Evolutionary conservation across 2,329 filamentous ascomycete species (phyloP).

Genomic region (Colletotrichum neosansevieriae): DNA sequence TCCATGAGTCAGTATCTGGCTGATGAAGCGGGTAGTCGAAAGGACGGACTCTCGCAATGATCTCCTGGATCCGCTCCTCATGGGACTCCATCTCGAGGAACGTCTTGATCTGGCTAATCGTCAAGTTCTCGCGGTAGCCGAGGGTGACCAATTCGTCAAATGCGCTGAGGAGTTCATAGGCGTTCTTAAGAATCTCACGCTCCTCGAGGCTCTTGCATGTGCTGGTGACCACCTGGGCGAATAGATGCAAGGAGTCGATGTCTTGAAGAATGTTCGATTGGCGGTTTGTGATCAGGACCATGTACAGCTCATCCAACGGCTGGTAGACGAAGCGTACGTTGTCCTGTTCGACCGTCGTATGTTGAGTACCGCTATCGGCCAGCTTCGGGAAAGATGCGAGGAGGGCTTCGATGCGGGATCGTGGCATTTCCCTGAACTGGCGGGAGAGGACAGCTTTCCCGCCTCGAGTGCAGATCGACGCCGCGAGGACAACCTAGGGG

Average conservation of each 20-base stretch:
- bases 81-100: conserved; percentile 99
- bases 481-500: conserved; percentile 93
- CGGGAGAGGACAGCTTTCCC: conserved; percentile 98
- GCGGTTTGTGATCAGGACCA: conserved; percentile 99
- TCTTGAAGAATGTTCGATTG: conserved; percentile 99
- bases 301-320: conserved; percentile 98
- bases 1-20: conserved; percentile 42
- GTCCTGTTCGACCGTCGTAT: conserved; percentile 98
- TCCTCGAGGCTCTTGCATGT: conserved; percentile 97
- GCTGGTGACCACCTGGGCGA: conserved; percentile 96
- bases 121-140: conserved; percentile 96
- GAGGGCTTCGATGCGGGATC: conserved; percentile 95
- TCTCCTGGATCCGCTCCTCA: conserved; percentile 98
- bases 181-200: conserved; percentile 93
- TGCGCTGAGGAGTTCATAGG: conserved; percentile 94
- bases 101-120: conserved; percentile 97
- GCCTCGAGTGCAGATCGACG: conserved; percentile 97
- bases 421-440: conserved; percentile 97
- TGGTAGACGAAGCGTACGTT: conserved; percentile 99
- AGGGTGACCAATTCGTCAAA: conserved; percentile 98
- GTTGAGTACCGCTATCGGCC: conserved; percentile 93
- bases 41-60: conserved; percentile 82
- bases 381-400: conserved; percentile 98
- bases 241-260: conserved; percentile 97
- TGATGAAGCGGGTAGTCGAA: conserved; percentile 14